phyloP scores from a whole-genome alignment of 495 filamentous ascomycete species.

The Penicillium maclennaniae region DNA sequence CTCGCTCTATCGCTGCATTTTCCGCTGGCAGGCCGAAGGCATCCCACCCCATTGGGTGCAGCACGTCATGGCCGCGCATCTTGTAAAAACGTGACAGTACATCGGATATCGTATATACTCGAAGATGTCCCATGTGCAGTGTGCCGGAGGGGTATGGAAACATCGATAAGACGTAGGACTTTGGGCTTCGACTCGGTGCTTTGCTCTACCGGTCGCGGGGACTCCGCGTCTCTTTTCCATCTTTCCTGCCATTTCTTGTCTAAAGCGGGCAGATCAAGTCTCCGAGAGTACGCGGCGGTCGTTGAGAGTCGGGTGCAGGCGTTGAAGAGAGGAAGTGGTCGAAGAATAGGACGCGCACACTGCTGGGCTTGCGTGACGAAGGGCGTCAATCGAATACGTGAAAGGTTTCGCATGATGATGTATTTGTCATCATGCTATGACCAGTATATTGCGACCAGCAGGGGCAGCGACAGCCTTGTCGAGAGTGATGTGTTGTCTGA shows the following conservation, averaged over 20 bases:
- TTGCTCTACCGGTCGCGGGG: constrained; percentile 5
- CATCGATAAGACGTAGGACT: constrained; percentile 83
- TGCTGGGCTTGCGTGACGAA: constrained; percentile 20
- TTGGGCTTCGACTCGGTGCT: constrained; percentile 37
- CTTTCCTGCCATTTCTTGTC: constrained; percentile 72
- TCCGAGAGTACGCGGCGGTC: constrained; percentile 20
- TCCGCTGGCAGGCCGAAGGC: constrained; percentile 88
- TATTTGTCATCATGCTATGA: constrained; percentile 13
- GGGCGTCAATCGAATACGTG: constrained; percentile 28
- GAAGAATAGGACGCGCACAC: constrained; percentile 15
- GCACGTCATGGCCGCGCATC: constrained; percentile 70
- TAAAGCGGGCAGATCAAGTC: constrained; percentile 59
- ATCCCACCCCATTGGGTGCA: constrained; percentile 93
- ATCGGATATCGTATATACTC: constrained; percentile 89
- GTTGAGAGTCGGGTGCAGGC: constrained; percentile 19
- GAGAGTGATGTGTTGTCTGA: background rate
- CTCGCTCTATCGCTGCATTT: constrained; percentile 88
- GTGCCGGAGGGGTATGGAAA: constrained; percentile 89
- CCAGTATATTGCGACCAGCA: background rate
- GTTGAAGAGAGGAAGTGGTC: constrained; percentile 12
- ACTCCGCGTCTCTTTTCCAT: constrained; percentile 40
- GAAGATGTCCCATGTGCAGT: constrained; percentile 84
- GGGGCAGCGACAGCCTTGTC: background rate
- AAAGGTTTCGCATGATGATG: constrained; percentile 29
- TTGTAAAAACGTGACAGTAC: constrained; percentile 72